Evolutionary conservation across 1,139 yeast species (phyloP), one percentile per base, ranked within the genome.

Genomic region (Kodamaea fungicola): DNA sequence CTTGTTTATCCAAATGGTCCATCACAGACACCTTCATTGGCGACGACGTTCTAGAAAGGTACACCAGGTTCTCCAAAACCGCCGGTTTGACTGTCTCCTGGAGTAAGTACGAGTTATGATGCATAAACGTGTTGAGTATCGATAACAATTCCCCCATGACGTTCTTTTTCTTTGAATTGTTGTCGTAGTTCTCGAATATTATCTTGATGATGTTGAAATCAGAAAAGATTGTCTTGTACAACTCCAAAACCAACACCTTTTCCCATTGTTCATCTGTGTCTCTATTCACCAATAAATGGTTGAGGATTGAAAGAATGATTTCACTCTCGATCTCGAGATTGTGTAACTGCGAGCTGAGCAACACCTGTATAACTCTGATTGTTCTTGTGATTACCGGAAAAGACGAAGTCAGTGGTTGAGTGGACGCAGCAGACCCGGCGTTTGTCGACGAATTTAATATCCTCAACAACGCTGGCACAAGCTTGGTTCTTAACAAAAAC

Each of bases 1-100:
- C 94, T 0, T 66, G 50, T 50, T 88, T 89, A 50, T 90, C 97
- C 24, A 90, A 65, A 41, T 82, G 75, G 42, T 89, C 96, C 32
- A 89, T 66, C 40, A 80, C 73, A 6, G 81, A 67, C 0, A 80
- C 66, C 46, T 80, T 77, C 38, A 78, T 62, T 1, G 51, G 43
- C 1, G 73, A 63, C 21, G 43, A 42, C 8, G 54, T 42, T 35
- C 52, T 57, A 1, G 69, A 59, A 32, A 65, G 43, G 28, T 50
- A 52, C 2, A 42, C 34, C 8, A 40, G 37, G 10, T 39, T 12
- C 50, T 56, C 21, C 9, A 31, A 33, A 8, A 37, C 38, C 2
- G 50, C 45, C 8, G 60, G 55, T 37, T 58, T 63, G 9, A 72
- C 54, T 1, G 62, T 47, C 19, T 67, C 67, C 28, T 67, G 65